Conservation (phyloP, 805 yeast species). For the Pichia nanzhaoensis region DNA sequence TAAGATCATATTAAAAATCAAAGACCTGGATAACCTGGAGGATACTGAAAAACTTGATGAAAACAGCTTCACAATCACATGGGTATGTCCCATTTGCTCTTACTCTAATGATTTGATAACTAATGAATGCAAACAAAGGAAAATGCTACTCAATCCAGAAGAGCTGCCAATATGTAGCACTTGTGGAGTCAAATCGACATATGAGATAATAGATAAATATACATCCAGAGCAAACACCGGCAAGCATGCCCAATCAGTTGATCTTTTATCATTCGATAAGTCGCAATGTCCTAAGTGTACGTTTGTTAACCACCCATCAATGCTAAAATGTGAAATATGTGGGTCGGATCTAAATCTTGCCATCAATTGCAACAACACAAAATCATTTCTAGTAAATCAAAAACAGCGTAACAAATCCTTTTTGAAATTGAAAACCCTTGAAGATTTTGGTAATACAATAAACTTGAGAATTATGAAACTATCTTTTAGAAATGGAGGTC, state of each 20-base stretch:
- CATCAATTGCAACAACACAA: constrained; percentile 11
- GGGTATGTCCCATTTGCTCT: constrained; percentile 93
- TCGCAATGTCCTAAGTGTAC: constrained; percentile 47
- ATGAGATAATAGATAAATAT: constrained; percentile 13
- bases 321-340: constrained; percentile 80
- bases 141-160: not conserved
- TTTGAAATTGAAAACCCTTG: constrained; percentile 2
- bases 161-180: constrained; percentile 44
- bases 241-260: constrained; percentile 5
- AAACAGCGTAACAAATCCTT: not conserved
- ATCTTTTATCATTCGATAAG: constrained; percentile 24
- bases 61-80: constrained; percentile 30
- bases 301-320: constrained; percentile 73
- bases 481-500: constrained; percentile 73
- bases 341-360: constrained; percentile 45
- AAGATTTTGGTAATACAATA: constrained; percentile 13
- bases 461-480: constrained; percentile 44
- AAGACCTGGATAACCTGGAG: not conserved
- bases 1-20: constrained; percentile 42
- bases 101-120: constrained; percentile 44
- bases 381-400: constrained; percentile 5
- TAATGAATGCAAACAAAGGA: constrained; percentile 7
- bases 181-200: constrained; percentile 53
- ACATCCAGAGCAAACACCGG: not conserved
- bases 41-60: not conserved